phyloP scores from a whole-genome alignment of 2,329 filamentous ascomycete genomes.

The Claviceps humidiphila region DNA sequence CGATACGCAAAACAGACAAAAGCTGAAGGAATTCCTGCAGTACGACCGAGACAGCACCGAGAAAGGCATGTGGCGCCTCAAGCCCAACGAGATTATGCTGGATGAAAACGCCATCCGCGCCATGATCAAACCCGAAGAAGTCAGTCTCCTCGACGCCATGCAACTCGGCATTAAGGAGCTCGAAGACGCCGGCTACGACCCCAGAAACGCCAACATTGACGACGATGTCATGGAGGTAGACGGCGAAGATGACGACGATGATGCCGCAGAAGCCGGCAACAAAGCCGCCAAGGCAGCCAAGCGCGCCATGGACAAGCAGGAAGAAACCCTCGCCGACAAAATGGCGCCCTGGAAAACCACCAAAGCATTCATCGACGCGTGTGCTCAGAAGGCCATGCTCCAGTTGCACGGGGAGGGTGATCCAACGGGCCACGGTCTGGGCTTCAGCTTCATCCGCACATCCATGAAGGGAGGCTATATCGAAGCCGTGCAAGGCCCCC shows the following conservation, averaged over 20 bases:
- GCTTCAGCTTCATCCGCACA: slow-evolving; percentile 93
- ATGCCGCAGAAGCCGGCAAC: slow-evolving; percentile 25
- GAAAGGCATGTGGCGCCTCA: slow-evolving; percentile 71
- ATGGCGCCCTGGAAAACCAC: slow-evolving; percentile 94
- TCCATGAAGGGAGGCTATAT: slow-evolving; percentile 97
- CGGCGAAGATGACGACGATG: slow-evolving; percentile 38
- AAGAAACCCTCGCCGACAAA: slow-evolving; percentile 70
- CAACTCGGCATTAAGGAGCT: slow-evolving; percentile 87
- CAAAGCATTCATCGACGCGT: slow-evolving; percentile 91
- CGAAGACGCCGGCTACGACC: slow-evolving; percentile 76
- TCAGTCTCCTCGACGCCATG: slow-evolving; percentile 92
- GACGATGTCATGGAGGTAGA: slow-evolving; percentile 54
- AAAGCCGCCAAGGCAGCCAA: slow-evolving; percentile 26
- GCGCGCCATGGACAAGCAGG: slow-evolving; percentile 34
- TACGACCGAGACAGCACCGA: slow-evolving; percentile 65
- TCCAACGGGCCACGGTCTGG: slow-evolving; percentile 82
- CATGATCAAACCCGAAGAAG: slow-evolving; percentile 91
- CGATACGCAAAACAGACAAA: slow-evolving; percentile 90
- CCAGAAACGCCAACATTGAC: slow-evolving; percentile 45
- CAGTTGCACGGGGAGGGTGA: slow-evolving; percentile 89
- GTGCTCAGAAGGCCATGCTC: slow-evolving; percentile 91
- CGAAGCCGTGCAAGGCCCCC: slow-evolving; percentile 58
- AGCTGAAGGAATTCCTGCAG: slow-evolving; percentile 89
- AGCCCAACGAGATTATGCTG: slow-evolving; percentile 58
- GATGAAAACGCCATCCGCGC: slow-evolving; percentile 69